Base-by-base conservation (phyloP, 306 rosid genomes). In the Lablab purpureus region DNA sequence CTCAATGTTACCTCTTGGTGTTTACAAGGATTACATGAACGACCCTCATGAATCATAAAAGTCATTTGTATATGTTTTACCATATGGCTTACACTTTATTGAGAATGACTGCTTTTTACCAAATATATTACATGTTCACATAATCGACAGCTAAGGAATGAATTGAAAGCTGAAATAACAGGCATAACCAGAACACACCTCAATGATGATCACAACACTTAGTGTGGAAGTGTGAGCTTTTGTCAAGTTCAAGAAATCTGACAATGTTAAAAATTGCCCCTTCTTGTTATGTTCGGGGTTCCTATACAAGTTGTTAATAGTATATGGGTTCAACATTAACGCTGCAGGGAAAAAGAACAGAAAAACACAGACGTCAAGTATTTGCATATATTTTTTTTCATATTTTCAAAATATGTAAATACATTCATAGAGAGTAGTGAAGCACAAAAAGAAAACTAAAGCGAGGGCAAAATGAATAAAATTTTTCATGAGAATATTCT, bases 231-330 rank as follows among this genome's bases (percentile, higher is more conserved):
- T 59, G 2, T 84, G 37, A 22, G 67, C 85, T 86, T 87, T 93
- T 73, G 96, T 84, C 89, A 93, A 58, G 65, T 79, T 71, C 89
- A 95, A 84, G 85, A 93, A 95, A 3, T 89, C 93, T 30, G 89
- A 66, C 72, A 95, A 71, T 12, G 83, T 84, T 23, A 91, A 7
- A 79, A 86, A 84, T 0, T 32, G 67, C 51, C 90, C 96, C 1
- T 10, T 59, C 34, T 25, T 81, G 79, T 62, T 75, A 78, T 28
- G 25, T 60, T 21, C 72, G 43, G 90, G 90, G 75, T 91, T 91
- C 72, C 99, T 82, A 52, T 0, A 22, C 83, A 93, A 52, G 0
- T 0, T 0, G 84, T 1, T 83, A 0, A 0, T 9, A 1, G 71
- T 10, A 2, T 2, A 78, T 6, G 96, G 99, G 81, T 2, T 91